These are phyloP conservation scores for Theileria equi DNA, from an alignment of 169 alveolate genomes.

Conservation along the genomic window DNA sequence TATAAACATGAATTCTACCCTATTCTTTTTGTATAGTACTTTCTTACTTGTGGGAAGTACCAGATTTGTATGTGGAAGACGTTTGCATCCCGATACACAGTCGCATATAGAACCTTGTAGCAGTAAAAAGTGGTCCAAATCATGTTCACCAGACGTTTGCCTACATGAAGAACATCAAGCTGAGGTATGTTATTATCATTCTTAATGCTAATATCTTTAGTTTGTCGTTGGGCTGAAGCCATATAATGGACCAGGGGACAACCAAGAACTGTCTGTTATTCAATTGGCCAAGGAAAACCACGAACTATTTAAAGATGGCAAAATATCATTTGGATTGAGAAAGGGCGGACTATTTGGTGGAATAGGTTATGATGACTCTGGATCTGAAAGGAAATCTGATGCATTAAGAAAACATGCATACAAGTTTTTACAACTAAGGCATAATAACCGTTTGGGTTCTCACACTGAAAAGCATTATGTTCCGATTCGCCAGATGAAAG, in stretches of 20 bases:
- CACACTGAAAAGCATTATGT: constrained; percentile 13
- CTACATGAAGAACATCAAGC: constrained; percentile 22
- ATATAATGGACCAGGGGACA: not conserved
- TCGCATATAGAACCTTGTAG: not conserved
- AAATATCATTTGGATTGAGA: constrained; percentile 40
- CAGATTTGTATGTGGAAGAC: too few species aligned
- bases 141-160: not conserved
- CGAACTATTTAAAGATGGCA: constrained; percentile 31
- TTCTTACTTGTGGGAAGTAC: too few species aligned
- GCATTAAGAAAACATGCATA: not conserved
- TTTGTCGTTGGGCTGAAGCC: constrained; percentile 20
- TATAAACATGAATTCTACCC: not conserved
- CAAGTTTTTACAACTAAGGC: too few species aligned
- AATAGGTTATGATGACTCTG: constrained; percentile 13
- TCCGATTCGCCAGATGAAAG: constrained; percentile 42
- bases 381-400: not conserved
- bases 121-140: not conserved
- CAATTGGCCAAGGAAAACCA: constrained; percentile 30
- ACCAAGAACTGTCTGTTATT: constrained; percentile 19
- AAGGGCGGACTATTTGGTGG: constrained; percentile 45
- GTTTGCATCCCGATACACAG: too few species aligned
- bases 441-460: not conserved
- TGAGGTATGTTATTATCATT: not conserved
- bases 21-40: not conserved
- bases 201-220: constrained; percentile 6